Evolutionary conservation across 2,329 filamentous ascomycete species (phyloP).

Genomic region (Biscogniauxia marginata): DNA sequence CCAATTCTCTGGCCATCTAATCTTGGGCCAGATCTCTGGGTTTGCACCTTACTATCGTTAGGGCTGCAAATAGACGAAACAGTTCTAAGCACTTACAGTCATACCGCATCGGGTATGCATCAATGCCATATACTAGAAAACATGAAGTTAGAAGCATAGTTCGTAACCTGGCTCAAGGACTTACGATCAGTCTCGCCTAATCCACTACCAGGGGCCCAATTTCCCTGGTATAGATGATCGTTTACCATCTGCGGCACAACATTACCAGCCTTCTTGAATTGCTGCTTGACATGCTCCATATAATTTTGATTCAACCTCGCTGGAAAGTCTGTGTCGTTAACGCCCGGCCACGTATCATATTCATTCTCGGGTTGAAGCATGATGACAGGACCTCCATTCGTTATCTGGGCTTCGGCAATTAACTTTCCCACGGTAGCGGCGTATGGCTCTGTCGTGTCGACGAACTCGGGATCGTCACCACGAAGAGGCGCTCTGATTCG

Average conservation of each 20-base stretch:
- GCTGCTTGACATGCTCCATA: slow-evolving; percentile 67
- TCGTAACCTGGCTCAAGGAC: slow-evolving; percentile 4
- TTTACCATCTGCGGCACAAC: slow-evolving; percentile 74
- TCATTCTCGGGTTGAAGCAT: slow-evolving; percentile 80
- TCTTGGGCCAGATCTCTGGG: slow-evolving; percentile 32
- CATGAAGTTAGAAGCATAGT: no score
- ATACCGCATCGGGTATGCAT: slow-evolving; percentile 61
- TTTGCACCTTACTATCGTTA: slow-evolving; percentile 40
- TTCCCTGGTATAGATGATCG: slow-evolving; percentile 58
- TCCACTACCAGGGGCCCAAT: slow-evolving; percentile 63
- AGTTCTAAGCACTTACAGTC: slow-evolving; percentile 41
- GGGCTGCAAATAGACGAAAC: background rate
- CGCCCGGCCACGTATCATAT: slow-evolving; percentile 53
- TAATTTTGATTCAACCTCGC: slow-evolving; percentile 54
- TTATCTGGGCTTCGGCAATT: slow-evolving; percentile 74
- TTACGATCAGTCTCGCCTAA: slow-evolving; percentile 38
- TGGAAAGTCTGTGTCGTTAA: slow-evolving; percentile 51
- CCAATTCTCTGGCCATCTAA: slow-evolving; percentile 21
- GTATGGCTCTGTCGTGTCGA: slow-evolving; percentile 65
- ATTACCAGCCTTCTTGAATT: slow-evolving; percentile 64
- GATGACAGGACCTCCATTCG: slow-evolving; percentile 75
- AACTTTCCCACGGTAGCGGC: slow-evolving; percentile 56
- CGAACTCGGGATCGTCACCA: slow-evolving; percentile 58
- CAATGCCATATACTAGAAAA: slow-evolving; percentile 53
- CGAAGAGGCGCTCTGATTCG: slow-evolving; percentile 61